phyloP scores from a whole-genome alignment of 495 filamentous ascomycete species.

The Neurospora sp. region DNA sequence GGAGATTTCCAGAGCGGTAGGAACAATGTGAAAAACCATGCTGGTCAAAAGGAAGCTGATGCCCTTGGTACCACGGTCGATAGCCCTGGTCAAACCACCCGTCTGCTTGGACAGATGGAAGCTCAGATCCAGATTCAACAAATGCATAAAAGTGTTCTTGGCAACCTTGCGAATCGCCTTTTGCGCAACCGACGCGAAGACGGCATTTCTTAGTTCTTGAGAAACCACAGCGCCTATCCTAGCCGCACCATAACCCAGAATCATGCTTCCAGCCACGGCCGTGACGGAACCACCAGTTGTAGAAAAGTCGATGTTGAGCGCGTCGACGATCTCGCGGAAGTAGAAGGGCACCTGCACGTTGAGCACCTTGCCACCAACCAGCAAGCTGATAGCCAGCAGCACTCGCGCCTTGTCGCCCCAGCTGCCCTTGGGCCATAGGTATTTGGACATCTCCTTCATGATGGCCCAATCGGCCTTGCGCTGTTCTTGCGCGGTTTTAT shows the following conservation, averaged over 20 bases:
- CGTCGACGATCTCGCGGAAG: constrained; percentile 94
- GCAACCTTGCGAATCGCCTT: constrained; percentile 91
- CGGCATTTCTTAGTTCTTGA: constrained; percentile 86
- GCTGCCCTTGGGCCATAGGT: constrained; percentile 94
- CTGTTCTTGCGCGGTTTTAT: constrained; percentile 68
- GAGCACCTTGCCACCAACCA: constrained; percentile 86
- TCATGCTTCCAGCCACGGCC: constrained; percentile 83
- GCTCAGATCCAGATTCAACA: constrained; percentile 79
- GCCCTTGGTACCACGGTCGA: constrained; percentile 93
- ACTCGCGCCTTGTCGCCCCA: constrained; percentile 76
- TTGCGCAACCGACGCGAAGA: constrained; percentile 94
- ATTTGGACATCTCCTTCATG: constrained; percentile 92
- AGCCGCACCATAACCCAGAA: constrained; percentile 81
- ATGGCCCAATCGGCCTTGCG: constrained; percentile 97
- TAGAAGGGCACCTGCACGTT: constrained; percentile 98
- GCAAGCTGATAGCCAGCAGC: constrained; percentile 62
- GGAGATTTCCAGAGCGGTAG: constrained; percentile 84
- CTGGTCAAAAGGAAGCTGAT: constrained; percentile 94
- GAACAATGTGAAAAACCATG: constrained; percentile 97
- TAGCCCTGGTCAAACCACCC: constrained; percentile 84
- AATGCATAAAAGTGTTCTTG: constrained; percentile 81
- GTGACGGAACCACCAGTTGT: constrained; percentile 73
- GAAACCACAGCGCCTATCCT: constrained; percentile 80
- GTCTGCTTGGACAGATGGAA: constrained; percentile 94
- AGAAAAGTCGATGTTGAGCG: constrained; percentile 90